phyloP scores from a whole-genome alignment of 78 protist genomes.

The Planoprotostelium fungivorum region DNA sequence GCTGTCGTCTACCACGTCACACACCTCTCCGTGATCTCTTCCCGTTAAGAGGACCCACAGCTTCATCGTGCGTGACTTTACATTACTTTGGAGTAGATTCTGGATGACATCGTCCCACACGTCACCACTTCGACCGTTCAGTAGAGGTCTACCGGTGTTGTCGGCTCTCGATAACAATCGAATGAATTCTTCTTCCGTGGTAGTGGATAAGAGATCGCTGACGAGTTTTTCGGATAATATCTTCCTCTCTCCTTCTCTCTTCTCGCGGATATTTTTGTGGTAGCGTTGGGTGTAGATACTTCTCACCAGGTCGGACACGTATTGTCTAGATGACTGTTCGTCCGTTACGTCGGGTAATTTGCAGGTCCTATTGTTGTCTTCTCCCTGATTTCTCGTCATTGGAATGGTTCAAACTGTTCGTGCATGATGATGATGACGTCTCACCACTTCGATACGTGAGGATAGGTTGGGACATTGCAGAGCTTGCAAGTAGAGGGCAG shows the following conservation, averaged over 20 bases:
- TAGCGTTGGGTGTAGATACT: neutral
- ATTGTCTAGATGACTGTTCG: too few species aligned
- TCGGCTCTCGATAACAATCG: neutral
- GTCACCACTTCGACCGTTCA: neutral
- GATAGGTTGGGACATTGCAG: neutral
- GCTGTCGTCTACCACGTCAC: neutral
- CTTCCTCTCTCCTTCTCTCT: neutral
- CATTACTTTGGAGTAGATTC: neutral
- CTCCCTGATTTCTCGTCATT: neutral
- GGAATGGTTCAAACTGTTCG: neutral
- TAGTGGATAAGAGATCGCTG: neutral
- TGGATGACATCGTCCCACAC: neutral
- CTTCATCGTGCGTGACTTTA: neutral
- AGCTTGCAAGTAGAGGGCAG: neutral
- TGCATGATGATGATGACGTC: neutral
- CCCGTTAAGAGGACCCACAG: neutral
- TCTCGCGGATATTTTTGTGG: neutral
- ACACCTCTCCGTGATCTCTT: neutral
- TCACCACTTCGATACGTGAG: neutral
- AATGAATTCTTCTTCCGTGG: neutral
- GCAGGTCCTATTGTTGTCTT: neutral
- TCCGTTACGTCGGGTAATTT: neutral
- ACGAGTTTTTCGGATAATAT: neutral
- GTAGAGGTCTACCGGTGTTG: neutral
- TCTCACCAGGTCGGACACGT: too few species aligned